Evolutionary conservation across 352 stramenopile genomes (phyloP).

Genomic region (Poterioochromonas sp.): DNA sequence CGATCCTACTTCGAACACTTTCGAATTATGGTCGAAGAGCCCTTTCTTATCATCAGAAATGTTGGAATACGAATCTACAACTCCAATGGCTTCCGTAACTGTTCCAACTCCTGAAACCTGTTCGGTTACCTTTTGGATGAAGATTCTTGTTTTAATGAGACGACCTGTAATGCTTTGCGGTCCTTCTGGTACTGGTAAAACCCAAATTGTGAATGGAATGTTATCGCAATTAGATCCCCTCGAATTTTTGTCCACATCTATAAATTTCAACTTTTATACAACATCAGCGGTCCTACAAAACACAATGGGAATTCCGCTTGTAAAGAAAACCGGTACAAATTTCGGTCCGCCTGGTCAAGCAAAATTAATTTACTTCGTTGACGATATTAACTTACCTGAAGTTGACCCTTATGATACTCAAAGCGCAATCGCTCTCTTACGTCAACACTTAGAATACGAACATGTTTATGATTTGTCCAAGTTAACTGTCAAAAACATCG

Average conservation of each 20-base stretch:
- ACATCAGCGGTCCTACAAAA: slow-evolving; percentile 79
- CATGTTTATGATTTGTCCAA: slow-evolving; percentile 88
- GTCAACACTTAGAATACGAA: slow-evolving; percentile 89
- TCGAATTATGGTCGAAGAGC: slow-evolving; percentile 86
- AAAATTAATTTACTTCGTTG: slow-evolving; percentile 90
- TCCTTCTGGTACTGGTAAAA: slow-evolving; percentile 85
- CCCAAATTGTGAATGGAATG: slow-evolving; percentile 84
- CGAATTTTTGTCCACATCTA: slow-evolving; percentile 72
- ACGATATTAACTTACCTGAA: slow-evolving; percentile 89
- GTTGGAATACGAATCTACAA: slow-evolving; percentile 54
- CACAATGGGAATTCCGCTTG: slow-evolving; percentile 79
- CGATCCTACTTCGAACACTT: slow-evolving; percentile 73
- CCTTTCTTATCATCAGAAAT: slow-evolving; percentile 77
- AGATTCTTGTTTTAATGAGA: slow-evolving; percentile 75
- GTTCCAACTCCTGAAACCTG: slow-evolving; percentile 88
- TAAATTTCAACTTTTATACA: slow-evolving; percentile 97
- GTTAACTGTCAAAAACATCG: slow-evolving; percentile 81
- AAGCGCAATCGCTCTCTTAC: slow-evolving; percentile 79
- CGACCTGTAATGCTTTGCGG: slow-evolving; percentile 86
- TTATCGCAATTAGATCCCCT: slow-evolving; percentile 75
- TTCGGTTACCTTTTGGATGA: slow-evolving; percentile 87
- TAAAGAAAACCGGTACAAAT: slow-evolving; percentile 86
- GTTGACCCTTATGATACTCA: slow-evolving; percentile 91
- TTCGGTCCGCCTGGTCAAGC: slow-evolving; percentile 80
- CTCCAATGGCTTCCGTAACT: slow-evolving; percentile 63